These are phyloP conservation scores for Groenewaldozyma salmanticensis DNA, from an alignment of 805 yeast genomes.

Conservation along the genomic window DNA sequence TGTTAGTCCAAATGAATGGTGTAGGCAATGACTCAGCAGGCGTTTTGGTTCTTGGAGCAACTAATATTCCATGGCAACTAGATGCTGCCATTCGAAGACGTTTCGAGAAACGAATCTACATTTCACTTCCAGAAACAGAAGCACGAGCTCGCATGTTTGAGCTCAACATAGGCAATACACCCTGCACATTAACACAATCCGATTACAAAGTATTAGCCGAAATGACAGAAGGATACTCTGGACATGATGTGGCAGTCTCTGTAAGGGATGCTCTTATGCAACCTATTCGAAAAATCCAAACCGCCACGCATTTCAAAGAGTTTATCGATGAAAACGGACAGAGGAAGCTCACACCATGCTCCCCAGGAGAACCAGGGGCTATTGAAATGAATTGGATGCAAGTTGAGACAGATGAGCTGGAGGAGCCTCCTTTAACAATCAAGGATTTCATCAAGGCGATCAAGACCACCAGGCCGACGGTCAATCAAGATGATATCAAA, in stretches of 20 bases:
- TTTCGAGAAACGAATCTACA: conserved; percentile 90
- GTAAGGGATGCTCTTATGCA: conserved; percentile 98
- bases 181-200: conserved; percentile 61
- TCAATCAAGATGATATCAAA: conserved; percentile 70
- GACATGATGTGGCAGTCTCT: conserved; percentile 93
- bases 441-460: conserved; percentile 92
- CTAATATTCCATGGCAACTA: conserved; percentile 97
- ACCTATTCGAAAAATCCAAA: conserved; percentile 90
- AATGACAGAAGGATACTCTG: conserved; percentile 96
- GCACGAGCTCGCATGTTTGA: conserved; percentile 93
- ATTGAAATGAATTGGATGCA: conserved; percentile 90
- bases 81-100: conserved; percentile 97
- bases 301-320: conserved; percentile 84
- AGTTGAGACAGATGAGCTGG: conserved; percentile 75
- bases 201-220: conserved; percentile 76
- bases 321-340: conserved; percentile 24
- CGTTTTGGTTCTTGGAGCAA: conserved; percentile 91
- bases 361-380: conserved; percentile 91
- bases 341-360: conserved; percentile 72
- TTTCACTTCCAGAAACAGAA: conserved; percentile 87
- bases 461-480: conserved; percentile 89
- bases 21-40: conserved; percentile 94
- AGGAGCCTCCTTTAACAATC: conserved; percentile 81
- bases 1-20: conserved; percentile 97
- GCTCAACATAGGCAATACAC: conserved; percentile 82